Evolutionary conservation across 139 green algal species (phyloP).

Genomic region (Chlamydomonas sphaeroides): DNA sequence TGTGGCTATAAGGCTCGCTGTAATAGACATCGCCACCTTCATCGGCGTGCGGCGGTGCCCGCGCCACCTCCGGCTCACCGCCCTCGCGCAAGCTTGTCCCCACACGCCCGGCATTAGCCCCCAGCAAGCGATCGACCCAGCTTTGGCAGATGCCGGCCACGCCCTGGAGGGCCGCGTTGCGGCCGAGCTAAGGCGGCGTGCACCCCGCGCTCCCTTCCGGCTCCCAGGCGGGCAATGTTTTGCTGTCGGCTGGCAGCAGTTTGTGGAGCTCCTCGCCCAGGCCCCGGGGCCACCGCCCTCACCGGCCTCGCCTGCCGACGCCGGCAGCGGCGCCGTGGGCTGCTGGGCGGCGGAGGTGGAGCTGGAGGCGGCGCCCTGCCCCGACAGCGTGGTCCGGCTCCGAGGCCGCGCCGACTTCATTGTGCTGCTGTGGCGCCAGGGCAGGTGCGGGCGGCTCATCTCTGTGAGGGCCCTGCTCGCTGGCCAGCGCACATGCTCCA

Average conservation of each 20-base stretch:
- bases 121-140: background rate
- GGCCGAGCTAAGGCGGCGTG: background rate
- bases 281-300: background rate
- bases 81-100: too few relatives aligned
- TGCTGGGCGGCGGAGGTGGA: constrained; percentile 28
- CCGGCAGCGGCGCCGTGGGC: too few relatives aligned
- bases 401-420: constrained; percentile 36
- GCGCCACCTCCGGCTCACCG: too few relatives aligned
- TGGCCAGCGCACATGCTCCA: too few relatives aligned
- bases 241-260: too few relatives aligned
- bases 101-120: too few relatives aligned
- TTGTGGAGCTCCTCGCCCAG: too few relatives aligned
- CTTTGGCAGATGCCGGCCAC: background rate
- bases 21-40: too few relatives aligned
- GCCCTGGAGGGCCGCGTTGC: background rate
- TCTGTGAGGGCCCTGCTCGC: too few relatives aligned
- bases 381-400: background rate
- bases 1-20: too few relatives aligned
- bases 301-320: background rate
- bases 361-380: background rate
- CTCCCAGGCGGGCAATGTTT: background rate
- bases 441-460: background rate
- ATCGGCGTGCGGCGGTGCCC: too few relatives aligned
- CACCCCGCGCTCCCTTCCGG: background rate
- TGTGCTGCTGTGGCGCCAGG: constrained; percentile 27